Base-by-base conservation (phyloP, 805 yeast species). In the Scheffersomyces amazonensis region DNA sequence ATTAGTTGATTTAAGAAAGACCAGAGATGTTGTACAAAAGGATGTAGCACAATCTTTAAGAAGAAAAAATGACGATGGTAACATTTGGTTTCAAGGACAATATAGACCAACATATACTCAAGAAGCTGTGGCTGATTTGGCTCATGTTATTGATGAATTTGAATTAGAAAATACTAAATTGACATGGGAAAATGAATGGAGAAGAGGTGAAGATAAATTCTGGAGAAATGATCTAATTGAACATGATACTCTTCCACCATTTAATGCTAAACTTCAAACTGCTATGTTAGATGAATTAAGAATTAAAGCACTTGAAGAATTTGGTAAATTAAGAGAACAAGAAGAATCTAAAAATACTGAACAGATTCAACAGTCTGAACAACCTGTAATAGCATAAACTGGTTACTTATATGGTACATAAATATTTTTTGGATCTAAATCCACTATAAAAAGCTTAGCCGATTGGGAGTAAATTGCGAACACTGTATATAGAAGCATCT, bases 101-200 rank as follows among this genome's bases (percentile, higher is more conserved):
- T 91, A 76, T 68, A 78, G 96, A 55, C 97, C 97, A 18, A 81
- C 93, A 0, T 87, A 83, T 63, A 72, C 95, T 10, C 96, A 87
- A 60, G 97, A 90, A 60, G 85, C 96, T 1, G 88, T 87, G 20
- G 87, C 96, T 5, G 98, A 90, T 62, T 65, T 90, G 47, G 65
- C 79, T 22, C 73, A 79, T 36, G 81, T 82, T 9, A 67, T 83
- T n/a, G 89, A 83, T 39, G 83, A 80, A 43, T 70, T 81, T 44
- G 70, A 69, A 35, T 60, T 69, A 49, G 67, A 58, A 24, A 44
- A 68, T 46, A 68, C 82, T 27, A 75, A 67, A 32, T 68, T 88
- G 17, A 73, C 70, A 50, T 90, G 98, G 98, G 96, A 88, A 52
- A 79, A 80, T 48, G 68, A 77, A 37, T 89, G 95, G 95, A 76